Evolutionary conservation across 2,329 filamentous ascomycete genomes (phyloP).

Genomic region (Xylaria polymorpha): DNA sequence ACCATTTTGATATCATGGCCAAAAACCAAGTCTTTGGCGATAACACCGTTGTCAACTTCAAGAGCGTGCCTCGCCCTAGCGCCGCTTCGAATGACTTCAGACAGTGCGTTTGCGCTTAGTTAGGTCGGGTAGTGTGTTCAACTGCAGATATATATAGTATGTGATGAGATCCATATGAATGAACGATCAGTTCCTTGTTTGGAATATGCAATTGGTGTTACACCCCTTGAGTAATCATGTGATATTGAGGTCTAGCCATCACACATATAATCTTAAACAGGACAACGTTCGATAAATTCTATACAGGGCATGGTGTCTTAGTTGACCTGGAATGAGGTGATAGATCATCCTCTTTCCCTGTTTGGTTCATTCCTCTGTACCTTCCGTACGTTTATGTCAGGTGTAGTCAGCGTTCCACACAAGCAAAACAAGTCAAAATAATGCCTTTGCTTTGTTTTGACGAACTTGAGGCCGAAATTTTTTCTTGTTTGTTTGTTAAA

Average conservation of each 20-base stretch:
- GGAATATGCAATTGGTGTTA: not conserved
- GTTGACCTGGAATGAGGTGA: too few relatives aligned
- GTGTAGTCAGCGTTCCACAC: too few relatives aligned
- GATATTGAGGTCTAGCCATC: not conserved
- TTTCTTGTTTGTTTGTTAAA: too few relatives aligned
- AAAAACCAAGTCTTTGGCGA: not conserved
- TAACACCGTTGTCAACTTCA: not conserved
- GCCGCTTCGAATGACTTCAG: not conserved
- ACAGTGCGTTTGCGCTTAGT: not conserved
- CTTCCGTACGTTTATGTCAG: too few relatives aligned
- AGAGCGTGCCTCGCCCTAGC: not conserved
- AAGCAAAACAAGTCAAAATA: too few relatives aligned
- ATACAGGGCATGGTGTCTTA: not conserved
- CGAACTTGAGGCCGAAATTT: too few relatives aligned
- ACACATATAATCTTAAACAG: not conserved
- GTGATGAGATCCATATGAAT: not conserved
- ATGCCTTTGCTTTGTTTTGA: too few relatives aligned
- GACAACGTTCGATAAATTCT: not conserved
- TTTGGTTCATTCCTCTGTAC: too few relatives aligned
- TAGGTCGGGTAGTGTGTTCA: not conserved
- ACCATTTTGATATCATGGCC: not conserved
- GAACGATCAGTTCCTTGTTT: not conserved
- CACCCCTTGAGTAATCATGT: not conserved
- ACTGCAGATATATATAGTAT: not conserved
- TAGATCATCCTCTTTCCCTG: too few relatives aligned